phyloP scores from a whole-genome alignment of 1,284 basidiomycete genomes.

The Ustilago curta region DNA sequence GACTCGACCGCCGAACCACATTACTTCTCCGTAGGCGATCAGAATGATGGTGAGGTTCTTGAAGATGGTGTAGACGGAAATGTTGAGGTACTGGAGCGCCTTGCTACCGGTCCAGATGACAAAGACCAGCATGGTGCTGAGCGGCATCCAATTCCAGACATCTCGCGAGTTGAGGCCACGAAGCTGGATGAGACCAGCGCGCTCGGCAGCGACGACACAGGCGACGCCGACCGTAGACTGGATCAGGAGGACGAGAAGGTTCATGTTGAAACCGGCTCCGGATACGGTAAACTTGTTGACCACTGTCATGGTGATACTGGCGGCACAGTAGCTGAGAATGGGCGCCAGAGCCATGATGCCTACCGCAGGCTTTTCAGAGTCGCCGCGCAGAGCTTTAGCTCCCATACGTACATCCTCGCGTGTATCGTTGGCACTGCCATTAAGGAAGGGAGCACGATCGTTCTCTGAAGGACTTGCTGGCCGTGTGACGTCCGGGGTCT shows the following conservation, averaged over 20 bases:
- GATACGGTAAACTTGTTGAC: constrained; percentile 99
- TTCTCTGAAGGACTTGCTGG: constrained; percentile 53
- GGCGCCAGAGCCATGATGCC: constrained; percentile 75
- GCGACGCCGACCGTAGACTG: constrained; percentile 82
- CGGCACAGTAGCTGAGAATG: constrained; percentile 89
- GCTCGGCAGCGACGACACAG: constrained; percentile 82
- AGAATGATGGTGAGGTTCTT: constrained; percentile 99
- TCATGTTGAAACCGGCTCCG: constrained; percentile 94
- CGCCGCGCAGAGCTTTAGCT: constrained; percentile 36
- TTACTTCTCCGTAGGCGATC: constrained; percentile 96
- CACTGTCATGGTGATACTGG: constrained; percentile 97
- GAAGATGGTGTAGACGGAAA: constrained; percentile 81
- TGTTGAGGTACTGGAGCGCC: constrained; percentile 75
- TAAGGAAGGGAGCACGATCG: constrained; percentile 49
- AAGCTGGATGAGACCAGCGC: constrained; percentile 85
- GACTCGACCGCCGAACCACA: constrained; percentile 94
- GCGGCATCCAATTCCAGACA: constrained; percentile 92
- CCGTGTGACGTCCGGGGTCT: constrained; percentile 43
- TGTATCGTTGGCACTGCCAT: constrained; percentile 15
- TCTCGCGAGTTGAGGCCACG: constrained; percentile 85
- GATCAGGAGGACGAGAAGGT: constrained; percentile 90
- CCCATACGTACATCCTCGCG: constrained; percentile 52
- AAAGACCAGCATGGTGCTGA: constrained; percentile 88
- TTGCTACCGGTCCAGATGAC: constrained; percentile 99
- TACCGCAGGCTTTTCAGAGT: constrained; percentile 37